These are phyloP conservation scores for Trichophyton equinum DNA, from an alignment of 2,329 filamentous ascomycete species.

Conservation along the genomic window DNA sequence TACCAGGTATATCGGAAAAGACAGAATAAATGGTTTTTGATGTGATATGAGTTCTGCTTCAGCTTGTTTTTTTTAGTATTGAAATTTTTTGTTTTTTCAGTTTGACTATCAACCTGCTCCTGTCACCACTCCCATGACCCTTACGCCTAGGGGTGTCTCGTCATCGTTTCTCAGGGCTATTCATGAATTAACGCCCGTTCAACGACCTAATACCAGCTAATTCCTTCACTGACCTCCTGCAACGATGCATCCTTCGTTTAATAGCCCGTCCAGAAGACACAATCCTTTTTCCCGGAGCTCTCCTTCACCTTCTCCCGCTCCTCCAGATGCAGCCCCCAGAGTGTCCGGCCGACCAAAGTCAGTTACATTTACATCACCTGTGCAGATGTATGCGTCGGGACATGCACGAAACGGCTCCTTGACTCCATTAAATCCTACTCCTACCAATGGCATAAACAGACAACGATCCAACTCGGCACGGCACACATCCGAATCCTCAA, in stretches of 20 bases:
- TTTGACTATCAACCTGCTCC: neutral
- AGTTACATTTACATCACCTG: constrained; percentile 53
- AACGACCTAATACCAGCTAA: neutral
- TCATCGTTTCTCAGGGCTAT: neutral
- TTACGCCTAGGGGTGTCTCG: neutral
- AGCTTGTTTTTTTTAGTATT: neutral
- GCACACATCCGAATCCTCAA: constrained; percentile 45
- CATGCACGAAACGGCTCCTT: constrained; percentile 61
- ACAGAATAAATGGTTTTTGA: neutral
- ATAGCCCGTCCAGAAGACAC: constrained; percentile 59
- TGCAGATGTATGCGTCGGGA: constrained; percentile 31
- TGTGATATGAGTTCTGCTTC: neutral
- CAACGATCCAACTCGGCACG: constrained; percentile 51
- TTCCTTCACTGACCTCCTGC: neutral
- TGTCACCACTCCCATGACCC: neutral
- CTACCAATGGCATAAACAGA: constrained; percentile 29
- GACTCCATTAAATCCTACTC: constrained; percentile 41
- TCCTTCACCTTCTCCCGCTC: constrained; percentile 52
- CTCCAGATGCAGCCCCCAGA: constrained; percentile 22
- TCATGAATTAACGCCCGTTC: neutral
- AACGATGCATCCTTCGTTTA: constrained; percentile 44
- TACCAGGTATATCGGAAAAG: neutral
- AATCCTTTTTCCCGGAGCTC: constrained; percentile 64
- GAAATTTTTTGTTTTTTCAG: neutral
- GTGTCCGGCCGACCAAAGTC: constrained; percentile 57